A percentile compares a stretch with the other conserved stretches of the same genome.
phyloP scores from a whole-genome alignment of 352 stramenopile species.

The Phytophthora tubulina region DNA sequence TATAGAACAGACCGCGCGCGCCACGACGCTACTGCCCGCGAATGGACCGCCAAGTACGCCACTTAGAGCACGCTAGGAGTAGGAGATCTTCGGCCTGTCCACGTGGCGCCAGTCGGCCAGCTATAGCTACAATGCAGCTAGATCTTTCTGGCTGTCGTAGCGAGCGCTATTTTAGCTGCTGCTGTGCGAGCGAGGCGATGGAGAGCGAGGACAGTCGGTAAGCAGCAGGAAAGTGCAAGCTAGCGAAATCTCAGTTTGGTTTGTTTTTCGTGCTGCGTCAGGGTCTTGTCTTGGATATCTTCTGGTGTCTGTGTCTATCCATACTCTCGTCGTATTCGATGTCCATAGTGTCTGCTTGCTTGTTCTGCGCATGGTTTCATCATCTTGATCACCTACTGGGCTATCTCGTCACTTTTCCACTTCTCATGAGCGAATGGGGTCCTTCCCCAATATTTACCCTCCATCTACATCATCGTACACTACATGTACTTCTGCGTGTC shows the following conservation, averaged over 20 bases:
- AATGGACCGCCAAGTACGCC: slow-evolving; percentile 99
- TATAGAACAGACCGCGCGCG: slow-evolving; percentile 94
- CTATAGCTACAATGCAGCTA: slow-evolving; percentile 1
- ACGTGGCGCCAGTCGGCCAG: slow-evolving; percentile 8
- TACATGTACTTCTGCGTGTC: not conserved
- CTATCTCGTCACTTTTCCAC: not conserved
- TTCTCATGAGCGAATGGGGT: not conserved
- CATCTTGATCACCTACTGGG: slow-evolving; percentile 36
- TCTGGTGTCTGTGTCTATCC: not conserved
- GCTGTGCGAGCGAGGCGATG: slow-evolving; percentile 15
- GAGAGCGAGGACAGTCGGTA: slow-evolving; percentile 35
- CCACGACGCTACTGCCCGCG: slow-evolving; percentile 96
- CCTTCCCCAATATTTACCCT: not conserved
- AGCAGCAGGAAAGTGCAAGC: slow-evolving; percentile 47
- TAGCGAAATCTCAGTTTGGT: slow-evolving; percentile 49
- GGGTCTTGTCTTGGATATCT: not conserved
- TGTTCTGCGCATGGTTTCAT: slow-evolving; percentile 9
- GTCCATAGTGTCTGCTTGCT: not conserved
- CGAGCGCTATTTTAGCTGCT: slow-evolving; percentile 2
- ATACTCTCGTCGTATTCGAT: not conserved
- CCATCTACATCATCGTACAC: not conserved
- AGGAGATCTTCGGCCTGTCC: slow-evolving; percentile 41
- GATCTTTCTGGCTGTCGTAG: slow-evolving; percentile 14
- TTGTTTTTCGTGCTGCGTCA: slow-evolving; percentile 42
- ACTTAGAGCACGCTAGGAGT: slow-evolving; percentile 91